Conservation (phyloP, 208 protist genomes). For the Eutreptiella sp. region DNA sequence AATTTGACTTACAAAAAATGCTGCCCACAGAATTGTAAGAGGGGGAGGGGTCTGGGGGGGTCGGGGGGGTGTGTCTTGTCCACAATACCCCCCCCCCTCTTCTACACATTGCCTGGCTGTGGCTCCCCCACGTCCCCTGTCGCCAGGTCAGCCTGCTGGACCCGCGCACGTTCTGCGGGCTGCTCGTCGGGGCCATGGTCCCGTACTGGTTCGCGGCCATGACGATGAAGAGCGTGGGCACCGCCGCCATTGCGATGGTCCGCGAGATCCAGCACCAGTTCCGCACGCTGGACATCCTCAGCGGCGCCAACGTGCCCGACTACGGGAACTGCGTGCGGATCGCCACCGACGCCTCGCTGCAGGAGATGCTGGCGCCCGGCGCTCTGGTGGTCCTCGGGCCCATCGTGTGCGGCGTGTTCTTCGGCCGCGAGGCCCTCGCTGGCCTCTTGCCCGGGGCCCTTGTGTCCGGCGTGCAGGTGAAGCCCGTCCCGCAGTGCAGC, state of each 20-base stretch:
- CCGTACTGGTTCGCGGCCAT: constrained; percentile 90
- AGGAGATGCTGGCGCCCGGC: constrained; percentile 86
- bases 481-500: no score
- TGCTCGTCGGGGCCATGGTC: constrained; percentile 86
- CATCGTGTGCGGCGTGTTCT: constrained; percentile 77
- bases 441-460: constrained; percentile 78
- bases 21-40: no score
- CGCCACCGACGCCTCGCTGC: constrained; percentile 74
- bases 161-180: constrained; percentile 63
- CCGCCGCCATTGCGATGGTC: constrained; percentile 84
- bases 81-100: no score
- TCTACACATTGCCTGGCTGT: no score
- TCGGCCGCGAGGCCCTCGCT: constrained; percentile 77
- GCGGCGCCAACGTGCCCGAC: constrained; percentile 75
- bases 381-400: constrained; percentile 80
- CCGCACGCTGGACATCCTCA: constrained; percentile 59
- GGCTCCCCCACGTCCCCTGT: constrained; percentile 57
- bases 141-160: constrained; percentile 66
- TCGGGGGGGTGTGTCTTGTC: no score
- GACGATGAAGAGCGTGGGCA: constrained; percentile 86
- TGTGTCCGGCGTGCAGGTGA: constrained; percentile 78
- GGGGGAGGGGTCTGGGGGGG: no score
- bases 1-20: no score
- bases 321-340: constrained; percentile 86
- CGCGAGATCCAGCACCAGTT: constrained; percentile 89